phyloP scores from a whole-genome alignment of 2,329 filamentous ascomycete species.

The Elsinoe necatrix region DNA sequence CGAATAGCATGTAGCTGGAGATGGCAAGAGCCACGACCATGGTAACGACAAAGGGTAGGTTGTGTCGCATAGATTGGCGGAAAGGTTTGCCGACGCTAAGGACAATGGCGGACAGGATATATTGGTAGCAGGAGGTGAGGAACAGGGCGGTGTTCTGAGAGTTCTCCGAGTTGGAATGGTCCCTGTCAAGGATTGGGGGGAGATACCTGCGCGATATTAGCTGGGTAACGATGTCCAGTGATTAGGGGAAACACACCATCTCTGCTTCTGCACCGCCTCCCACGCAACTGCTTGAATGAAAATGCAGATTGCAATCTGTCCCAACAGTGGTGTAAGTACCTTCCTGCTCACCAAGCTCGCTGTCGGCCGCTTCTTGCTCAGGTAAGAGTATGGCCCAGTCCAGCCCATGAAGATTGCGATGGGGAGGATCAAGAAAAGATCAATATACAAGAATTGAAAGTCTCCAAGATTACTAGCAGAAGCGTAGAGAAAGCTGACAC shows the following conservation, averaged over 20 bases:
- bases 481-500: constrained; percentile 92
- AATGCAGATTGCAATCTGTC: constrained; percentile 78
- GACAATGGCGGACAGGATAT: constrained; percentile 82
- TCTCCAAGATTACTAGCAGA: constrained; percentile 91
- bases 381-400: constrained; percentile 70
- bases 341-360: constrained; percentile 89
- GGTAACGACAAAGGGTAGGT: constrained; percentile 77
- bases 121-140: constrained; percentile 85
- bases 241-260: constrained; percentile 52
- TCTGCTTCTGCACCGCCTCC: constrained; percentile 63
- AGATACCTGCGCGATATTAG: constrained; percentile 50
- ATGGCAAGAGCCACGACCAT: constrained; percentile 60
- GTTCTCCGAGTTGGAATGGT: constrained; percentile 80
- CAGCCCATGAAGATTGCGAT: constrained; percentile 99
- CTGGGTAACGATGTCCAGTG: neutral
- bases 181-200: constrained; percentile 65
- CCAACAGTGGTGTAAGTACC: constrained; percentile 78
- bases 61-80: constrained; percentile 67
- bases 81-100: constrained; percentile 89
- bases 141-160: constrained; percentile 92
- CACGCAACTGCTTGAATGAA: constrained; percentile 67
- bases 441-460: constrained; percentile 97
- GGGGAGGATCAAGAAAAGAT: constrained; percentile 81
- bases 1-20: constrained; percentile 71
- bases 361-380: constrained; percentile 79